Evolutionary conservation across 164 flowering plant species (phyloP).

Genomic region (Macadamia tetraphylla): DNA sequence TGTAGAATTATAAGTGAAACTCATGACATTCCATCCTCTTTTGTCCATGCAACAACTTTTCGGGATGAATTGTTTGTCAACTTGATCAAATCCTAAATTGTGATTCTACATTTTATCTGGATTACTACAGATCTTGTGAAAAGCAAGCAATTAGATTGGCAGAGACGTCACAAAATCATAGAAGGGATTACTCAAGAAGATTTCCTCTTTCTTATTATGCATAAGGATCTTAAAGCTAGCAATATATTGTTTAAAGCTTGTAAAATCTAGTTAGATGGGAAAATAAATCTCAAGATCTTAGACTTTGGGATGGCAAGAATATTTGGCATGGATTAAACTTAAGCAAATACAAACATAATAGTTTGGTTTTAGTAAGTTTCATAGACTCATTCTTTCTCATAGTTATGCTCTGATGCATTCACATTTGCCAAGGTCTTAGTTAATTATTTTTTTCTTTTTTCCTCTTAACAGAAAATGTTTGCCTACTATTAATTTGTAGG

Average conservation of each 20-base stretch:
- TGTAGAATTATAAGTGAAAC: too few relatives aligned
- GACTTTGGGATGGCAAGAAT: constrained; percentile 47
- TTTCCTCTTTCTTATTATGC: constrained; percentile 20
- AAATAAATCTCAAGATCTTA: constrained; percentile 37
- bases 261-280: constrained; percentile 1
- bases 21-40: too few relatives aligned
- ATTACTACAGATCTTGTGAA: constrained; percentile 6
- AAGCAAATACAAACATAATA: constrained; percentile 24
- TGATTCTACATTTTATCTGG: neutral
- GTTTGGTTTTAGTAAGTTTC: constrained; percentile 40
- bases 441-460: too few relatives aligned
- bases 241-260: constrained; percentile 9
- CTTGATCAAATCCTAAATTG: neutral
- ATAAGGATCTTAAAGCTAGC: constrained; percentile 26
- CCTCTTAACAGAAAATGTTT: too few relatives aligned
- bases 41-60: neutral
- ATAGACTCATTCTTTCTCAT: too few relatives aligned
- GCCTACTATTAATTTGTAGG: too few relatives aligned
- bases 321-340: constrained; percentile 27
- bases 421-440: too few relatives aligned
- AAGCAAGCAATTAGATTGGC: constrained; percentile 16
- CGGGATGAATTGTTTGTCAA: too few relatives aligned
- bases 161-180: constrained; percentile 18
- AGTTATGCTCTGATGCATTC: neutral
- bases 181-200: constrained; percentile 22